phyloP scores from a whole-genome alignment of 208 protist species.

The Wallacemonas sp. region DNA sequence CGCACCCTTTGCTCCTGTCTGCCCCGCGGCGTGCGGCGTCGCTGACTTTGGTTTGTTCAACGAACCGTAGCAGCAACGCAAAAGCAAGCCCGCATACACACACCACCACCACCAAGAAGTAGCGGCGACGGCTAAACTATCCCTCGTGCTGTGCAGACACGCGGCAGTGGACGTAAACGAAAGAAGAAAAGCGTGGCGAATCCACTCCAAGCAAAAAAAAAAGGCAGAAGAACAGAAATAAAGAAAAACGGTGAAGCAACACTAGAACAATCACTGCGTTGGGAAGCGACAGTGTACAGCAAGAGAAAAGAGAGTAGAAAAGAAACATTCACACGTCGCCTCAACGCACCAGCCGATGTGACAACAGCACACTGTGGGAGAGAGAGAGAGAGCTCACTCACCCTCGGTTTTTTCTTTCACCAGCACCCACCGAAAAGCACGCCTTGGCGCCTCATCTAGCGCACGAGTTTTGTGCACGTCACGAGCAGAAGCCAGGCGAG shows the following conservation, averaged over 20 bases:
- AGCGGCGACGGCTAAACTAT: too few species aligned
- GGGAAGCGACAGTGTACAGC: neutral
- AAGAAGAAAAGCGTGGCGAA: too few species aligned
- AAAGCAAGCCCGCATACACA: too few species aligned
- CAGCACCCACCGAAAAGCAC: too few species aligned
- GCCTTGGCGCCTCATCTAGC: slow-evolving; percentile 32
- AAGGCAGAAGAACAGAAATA: slow-evolving; percentile 6
- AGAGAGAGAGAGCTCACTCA: neutral
- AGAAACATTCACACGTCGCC: neutral
- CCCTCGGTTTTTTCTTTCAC: neutral
- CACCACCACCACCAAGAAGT: too few species aligned
- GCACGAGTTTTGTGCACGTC: slow-evolving; percentile 58
- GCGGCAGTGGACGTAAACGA: slow-evolving; percentile 6
- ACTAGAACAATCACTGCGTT: too few species aligned
- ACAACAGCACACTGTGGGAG: neutral
- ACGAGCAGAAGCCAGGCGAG: slow-evolving; percentile 68
- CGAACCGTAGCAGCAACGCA: too few species aligned
- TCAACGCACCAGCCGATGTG: neutral
- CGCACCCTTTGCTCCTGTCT: too few species aligned
- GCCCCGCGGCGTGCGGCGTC: too few species aligned
- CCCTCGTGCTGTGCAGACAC: too few species aligned
- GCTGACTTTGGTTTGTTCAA: too few species aligned
- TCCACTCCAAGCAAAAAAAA: slow-evolving; percentile 1
- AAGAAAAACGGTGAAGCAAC: slow-evolving; percentile 3
- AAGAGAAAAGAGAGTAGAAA: neutral